Evolutionary conservation across 139 green algal genomes (phyloP).

Genomic region (Chlorella sp.): DNA sequence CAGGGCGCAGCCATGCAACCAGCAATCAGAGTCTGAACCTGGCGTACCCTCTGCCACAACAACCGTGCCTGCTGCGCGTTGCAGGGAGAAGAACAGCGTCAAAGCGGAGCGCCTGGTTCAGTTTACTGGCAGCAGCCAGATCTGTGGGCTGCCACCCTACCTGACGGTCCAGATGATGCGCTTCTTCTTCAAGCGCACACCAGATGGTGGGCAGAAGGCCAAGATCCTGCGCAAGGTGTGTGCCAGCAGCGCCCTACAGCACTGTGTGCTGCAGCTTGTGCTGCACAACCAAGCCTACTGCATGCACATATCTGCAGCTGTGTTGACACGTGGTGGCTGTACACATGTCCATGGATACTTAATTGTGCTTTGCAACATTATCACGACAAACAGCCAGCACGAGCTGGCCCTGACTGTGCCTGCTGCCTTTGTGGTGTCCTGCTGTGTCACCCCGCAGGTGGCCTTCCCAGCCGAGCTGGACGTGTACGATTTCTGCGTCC

Average conservation of each 20-base stretch:
- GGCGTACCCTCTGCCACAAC: background rate
- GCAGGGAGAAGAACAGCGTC: too few relatives aligned
- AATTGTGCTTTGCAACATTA: background rate
- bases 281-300: background rate
- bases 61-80: background rate
- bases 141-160: slow-evolving; percentile 34
- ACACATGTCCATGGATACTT: background rate
- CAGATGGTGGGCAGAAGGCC: slow-evolving; percentile 86
- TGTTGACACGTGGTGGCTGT: background rate
- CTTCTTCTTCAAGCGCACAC: slow-evolving; percentile 93
- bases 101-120: too few relatives aligned
- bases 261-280: too few relatives aligned
- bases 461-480: slow-evolving; percentile 85
- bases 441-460: slow-evolving; percentile 66
- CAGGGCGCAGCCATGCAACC: too few relatives aligned
- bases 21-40: background rate
- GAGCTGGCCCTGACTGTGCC: background rate
- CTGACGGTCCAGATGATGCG: slow-evolving; percentile 94
- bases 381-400: too few relatives aligned
- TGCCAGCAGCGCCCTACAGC: too few relatives aligned
- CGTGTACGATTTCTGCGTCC: slow-evolving; percentile 86
- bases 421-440: background rate
- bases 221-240: slow-evolving; percentile 94
- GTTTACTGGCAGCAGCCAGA: background rate
- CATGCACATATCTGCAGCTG: background rate